Evolutionary conservation across 495 filamentous ascomycete genomes (phyloP).

Genomic region (Talaromyces nanjingensis): DNA sequence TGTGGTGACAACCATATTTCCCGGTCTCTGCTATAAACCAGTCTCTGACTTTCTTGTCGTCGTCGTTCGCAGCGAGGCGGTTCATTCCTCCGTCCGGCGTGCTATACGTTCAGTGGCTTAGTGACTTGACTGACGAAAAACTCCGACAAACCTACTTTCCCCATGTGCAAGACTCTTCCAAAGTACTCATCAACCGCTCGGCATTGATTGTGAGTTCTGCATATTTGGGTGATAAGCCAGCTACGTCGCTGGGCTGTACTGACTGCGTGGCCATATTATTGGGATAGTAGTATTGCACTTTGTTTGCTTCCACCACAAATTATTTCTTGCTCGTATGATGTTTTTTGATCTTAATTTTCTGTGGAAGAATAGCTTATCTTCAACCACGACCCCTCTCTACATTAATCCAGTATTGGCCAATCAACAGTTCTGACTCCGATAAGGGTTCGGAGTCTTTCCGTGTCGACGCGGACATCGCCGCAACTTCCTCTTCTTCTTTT

Average conservation of each 20-base stretch:
- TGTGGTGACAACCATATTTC: slow-evolving; percentile 53
- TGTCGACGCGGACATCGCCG: too few relatives aligned
- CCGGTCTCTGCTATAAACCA: slow-evolving; percentile 62
- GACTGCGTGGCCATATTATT: not conserved
- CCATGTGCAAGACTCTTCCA: slow-evolving; percentile 31
- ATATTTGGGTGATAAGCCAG: not conserved
- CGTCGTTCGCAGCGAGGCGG: slow-evolving; percentile 56
- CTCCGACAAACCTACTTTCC: slow-evolving; percentile 27
- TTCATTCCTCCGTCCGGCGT: slow-evolving; percentile 49
- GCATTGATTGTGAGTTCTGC: slow-evolving; percentile 27
- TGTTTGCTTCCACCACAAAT: not conserved
- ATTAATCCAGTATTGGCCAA: too few relatives aligned
- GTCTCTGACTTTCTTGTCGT: slow-evolving; percentile 59
- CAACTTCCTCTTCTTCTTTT: too few relatives aligned
- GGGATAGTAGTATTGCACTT: not conserved
- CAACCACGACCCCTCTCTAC: too few relatives aligned
- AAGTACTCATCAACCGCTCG: slow-evolving; percentile 25
- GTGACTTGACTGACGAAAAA: not conserved
- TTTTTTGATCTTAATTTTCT: not conserved
- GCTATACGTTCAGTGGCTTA: slow-evolving; percentile 5
- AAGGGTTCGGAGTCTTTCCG: too few relatives aligned
- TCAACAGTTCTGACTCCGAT: too few relatives aligned
- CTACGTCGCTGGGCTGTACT: not conserved
- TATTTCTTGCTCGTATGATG: not conserved
- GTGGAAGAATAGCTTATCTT: too few relatives aligned